Conservation (phyloP, 768 basidiomycete species). For the Boletellus ananas region DNA sequence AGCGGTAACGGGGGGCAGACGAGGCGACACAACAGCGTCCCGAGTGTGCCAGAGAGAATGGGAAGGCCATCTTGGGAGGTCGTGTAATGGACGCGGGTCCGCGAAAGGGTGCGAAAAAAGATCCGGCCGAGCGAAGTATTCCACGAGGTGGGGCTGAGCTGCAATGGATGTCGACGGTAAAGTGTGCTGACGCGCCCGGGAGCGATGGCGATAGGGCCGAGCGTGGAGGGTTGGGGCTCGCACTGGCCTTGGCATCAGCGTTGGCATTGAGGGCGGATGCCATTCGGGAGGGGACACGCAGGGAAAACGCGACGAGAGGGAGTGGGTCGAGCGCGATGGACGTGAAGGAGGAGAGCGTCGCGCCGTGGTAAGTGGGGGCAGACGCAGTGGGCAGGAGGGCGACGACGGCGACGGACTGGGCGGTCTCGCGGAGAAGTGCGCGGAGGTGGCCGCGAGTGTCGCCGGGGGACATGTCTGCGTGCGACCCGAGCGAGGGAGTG, state of each 20-base stretch:
- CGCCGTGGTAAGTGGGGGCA: constrained; percentile 62
- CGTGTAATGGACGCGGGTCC: constrained; percentile 34
- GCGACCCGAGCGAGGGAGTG: background rate
- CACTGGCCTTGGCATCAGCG: constrained; percentile 13
- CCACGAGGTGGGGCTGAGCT: constrained; percentile 56
- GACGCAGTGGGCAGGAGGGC: constrained; percentile 44
- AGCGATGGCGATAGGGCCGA: no score
- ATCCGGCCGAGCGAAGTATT: constrained; percentile 71
- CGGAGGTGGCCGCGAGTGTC: constrained; percentile 37
- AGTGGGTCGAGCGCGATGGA: constrained; percentile 87
- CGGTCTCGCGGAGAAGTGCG: constrained; percentile 62
- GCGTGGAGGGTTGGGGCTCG: background rate
- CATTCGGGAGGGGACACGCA: constrained; percentile 88
- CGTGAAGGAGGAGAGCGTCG: constrained; percentile 90
- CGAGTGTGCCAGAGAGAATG: constrained; percentile 55
- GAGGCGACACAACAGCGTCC: constrained; percentile 69
- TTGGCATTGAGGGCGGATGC: constrained; percentile 58
- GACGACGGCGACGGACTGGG: constrained; percentile 84
- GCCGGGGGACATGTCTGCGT: constrained; percentile 8
- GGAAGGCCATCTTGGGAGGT: constrained; percentile 55
- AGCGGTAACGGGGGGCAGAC: constrained; percentile 60
- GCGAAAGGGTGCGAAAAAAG: constrained; percentile 59
- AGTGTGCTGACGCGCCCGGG: constrained; percentile 34
- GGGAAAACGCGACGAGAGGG: constrained; percentile 84
- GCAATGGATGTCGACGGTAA: constrained; percentile 82